Base-by-base conservation (phyloP, 345 rosid genomes). In the Balakata baccata region DNA sequence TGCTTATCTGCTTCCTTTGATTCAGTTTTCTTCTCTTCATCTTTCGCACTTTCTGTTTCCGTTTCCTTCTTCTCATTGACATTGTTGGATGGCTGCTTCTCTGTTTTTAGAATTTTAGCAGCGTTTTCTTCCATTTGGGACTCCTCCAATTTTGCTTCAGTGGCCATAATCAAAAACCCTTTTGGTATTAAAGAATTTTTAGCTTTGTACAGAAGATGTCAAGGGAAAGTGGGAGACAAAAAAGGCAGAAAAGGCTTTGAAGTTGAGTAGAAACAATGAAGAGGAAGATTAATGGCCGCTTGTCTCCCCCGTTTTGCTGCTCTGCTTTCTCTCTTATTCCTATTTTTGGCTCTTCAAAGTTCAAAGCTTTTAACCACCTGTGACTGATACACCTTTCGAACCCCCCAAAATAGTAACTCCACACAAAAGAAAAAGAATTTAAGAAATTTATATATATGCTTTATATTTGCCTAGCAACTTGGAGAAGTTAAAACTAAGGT, bases 251-350 rank as follows among this genome's bases (percentile, higher is more conserved):
- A 51, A 39, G 52, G 63, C n/a, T 52, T 73, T 51, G 69, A 73
- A 52, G 16, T 64, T 18, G 69, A 41, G 8, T 37, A 52, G 46
- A 64, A 63, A 64, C 10, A 38, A 14, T 8, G 47, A 17, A 38
- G 43, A 50, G 47, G 41, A 62, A 47, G 41, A 46, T 38, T 59
- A 29, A 5, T 46, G 49, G 60, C 75, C 75, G 25, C 49, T 60
- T 10, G 22, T 58, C n/a, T 66, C 49, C 72, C 71, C 37, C 58
- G 49, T 65, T 65, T 66, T 74, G 7, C 77, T 74, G 47, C 77
- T 43, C 70, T 65, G 77, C 54, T 74, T 64, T 41, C 64, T 65
- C 54, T 74, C 34, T 2, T 29, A 29, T 29, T 0, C 64, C 47
- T 57, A 65, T 56, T 16, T 64, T 73, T 63, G 69, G 75, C 6